These are phyloP conservation scores for Spinacia oleracea DNA, from an alignment of 179 eudicot genomes.

Conservation along the genomic window DNA sequence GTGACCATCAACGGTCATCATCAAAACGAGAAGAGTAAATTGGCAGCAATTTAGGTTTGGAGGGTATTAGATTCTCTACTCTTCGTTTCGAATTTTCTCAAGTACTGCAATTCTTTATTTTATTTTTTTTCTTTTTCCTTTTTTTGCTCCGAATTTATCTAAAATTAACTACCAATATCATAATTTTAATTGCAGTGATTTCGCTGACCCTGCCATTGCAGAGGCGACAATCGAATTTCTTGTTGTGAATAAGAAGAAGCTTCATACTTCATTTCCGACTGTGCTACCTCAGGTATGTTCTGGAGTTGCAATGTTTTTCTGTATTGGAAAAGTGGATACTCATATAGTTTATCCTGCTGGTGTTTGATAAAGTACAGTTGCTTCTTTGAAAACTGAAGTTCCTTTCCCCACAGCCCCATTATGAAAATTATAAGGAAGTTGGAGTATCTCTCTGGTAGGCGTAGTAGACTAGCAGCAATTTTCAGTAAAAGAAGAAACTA, in stretches of 20 bases:
- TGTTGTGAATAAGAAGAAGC: slow-evolving; percentile 60
- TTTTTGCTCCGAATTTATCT: neutral
- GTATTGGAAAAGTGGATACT: neutral
- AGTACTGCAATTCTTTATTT: neutral
- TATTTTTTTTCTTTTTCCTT: too few relatives aligned
- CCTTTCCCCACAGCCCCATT: neutral
- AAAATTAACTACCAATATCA: neutral
- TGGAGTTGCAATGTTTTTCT: neutral
- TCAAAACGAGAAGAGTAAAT: neutral
- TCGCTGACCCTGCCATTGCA: slow-evolving; percentile 90
- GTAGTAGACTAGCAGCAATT: neutral
- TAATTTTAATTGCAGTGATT: slow-evolving; percentile 69
- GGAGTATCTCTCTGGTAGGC: neutral
- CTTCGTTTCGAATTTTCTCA: neutral
- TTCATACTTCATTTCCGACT: slow-evolving; percentile 66
- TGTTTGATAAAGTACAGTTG: neutral
- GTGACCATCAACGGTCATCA: neutral
- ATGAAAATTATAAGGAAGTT: neutral
- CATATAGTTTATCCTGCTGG: neutral
- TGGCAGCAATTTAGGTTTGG: neutral
- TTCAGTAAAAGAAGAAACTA: neutral
- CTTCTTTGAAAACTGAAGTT: neutral
- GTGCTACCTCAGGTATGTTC: slow-evolving; percentile 81
- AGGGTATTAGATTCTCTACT: neutral
- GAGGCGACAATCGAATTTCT: slow-evolving; percentile 82